Base-by-base conservation (phyloP, 1,284 basidiomycete species). In the Puccinia polysora region DNA sequence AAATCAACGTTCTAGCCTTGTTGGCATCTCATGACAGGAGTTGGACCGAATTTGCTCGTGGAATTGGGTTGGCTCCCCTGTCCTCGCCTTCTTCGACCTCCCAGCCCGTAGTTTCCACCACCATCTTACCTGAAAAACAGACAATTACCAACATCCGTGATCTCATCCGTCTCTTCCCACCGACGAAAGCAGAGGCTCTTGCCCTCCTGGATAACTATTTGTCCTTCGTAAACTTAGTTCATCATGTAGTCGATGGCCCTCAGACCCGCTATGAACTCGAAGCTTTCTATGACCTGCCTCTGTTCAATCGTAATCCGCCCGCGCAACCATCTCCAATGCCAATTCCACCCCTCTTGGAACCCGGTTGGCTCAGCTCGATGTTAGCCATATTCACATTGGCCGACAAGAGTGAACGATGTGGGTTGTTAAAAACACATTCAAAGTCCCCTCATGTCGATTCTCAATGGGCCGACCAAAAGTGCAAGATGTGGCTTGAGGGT, bases 231-330 rank as follows among this genome's bases (percentile, higher is more conserved):
- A 72, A 72, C 20, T 43, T 64, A 4, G 59, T 72, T 5, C 69
- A 72, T 38, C 69, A 72, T 56, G 58, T 72, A 20, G 60, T 72
- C 14, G 69, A 72, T 53, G 69, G 69, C 14, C 58, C 47, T 14
- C 69, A 72, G 47, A 62, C 69, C 20, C 47, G 69, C 12, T 72
- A 55, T 15, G 69, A 72, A 47, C 30, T 72, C 25, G 59, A 64
- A 30, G 28, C 64, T 25, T 72, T 72, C 32, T 72, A 72, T 32
- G 60, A 64, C 15, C 32, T 50, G 28, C 38, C 56, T 53, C 59
- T 43, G 8, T 30, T 72, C 10, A 6, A 40, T 23, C 28, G 12
- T 34, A 10, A 30, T 28, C 20, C 15, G 20, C 59, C 60, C 2
- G 32, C 20, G 2, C 15, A 45, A 25, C 47, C 49, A 1, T 64